Evolutionary conservation across 495 filamentous ascomycete genomes (phyloP), one percentile per base, ranked within the genome.

Genomic region (Trichoderma virens): DNA sequence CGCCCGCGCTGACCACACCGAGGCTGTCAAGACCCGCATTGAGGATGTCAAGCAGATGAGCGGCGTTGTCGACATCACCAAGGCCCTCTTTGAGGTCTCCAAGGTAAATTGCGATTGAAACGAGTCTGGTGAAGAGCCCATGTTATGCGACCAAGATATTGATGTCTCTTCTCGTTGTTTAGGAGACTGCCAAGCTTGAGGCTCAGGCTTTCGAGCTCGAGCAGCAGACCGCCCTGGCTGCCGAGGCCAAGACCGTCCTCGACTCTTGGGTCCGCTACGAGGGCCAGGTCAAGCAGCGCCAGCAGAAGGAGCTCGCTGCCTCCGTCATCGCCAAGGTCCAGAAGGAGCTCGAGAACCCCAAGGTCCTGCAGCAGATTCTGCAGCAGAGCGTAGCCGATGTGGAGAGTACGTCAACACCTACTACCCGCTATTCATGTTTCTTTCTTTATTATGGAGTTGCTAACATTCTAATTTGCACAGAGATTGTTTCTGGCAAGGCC

Each of bases 211-310:
- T 88, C 76, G 92, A 98, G 83, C 87, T 99, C 67, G 91, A 98
- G 84, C 94, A 99, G 81, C 88, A 84, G 76, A 96, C 92, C 62
- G 88, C 90, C 62, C 81, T 97, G 63, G 92, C 90, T 31, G 77
- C 84, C 63, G 95, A 99, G 84, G 95, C 93, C 67, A 98, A 97
- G 87, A 71, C 83, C 60, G 93, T 97, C 39, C 86, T 99, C 63
- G 94, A 99, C 75, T 97, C 92, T 61, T 98, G 95, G 94, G 92
- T 97, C 64, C 87, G 94, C 71, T 99, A 99, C 77, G 94, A 99
- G 83, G 83, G 89, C 65, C 94, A 98, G 82, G 92, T 98, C 71
- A 99, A 97, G 90, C 89, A 92, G 80, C 86, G 94, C 73, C 91
- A 98, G 82, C 94, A 99, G 85, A 87, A 83, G 76, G 94, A 99